Percentiles rank a stretch among this genome's conserved stretches.
Conservation (phyloP, 352 stramenopile genomes). For the Phytophthora citricola region DNA sequence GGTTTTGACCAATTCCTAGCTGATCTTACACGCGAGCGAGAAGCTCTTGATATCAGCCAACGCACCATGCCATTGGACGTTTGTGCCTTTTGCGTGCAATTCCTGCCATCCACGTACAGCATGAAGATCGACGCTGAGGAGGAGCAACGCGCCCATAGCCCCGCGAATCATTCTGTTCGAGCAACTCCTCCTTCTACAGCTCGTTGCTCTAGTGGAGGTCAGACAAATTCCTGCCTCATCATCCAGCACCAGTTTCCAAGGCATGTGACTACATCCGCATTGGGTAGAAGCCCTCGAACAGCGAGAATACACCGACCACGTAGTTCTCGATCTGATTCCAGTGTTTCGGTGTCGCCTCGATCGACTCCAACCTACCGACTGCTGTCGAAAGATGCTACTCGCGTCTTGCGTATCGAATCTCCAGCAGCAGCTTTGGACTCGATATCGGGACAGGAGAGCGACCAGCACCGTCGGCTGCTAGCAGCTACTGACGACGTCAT, state of each 20-base stretch:
- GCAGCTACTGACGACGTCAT: constrained; percentile 34
- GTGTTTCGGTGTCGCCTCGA: constrained; percentile 12
- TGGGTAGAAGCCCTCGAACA: constrained; percentile 12
- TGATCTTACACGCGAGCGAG: constrained; percentile 45
- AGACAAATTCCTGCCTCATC: constrained; percentile 51
- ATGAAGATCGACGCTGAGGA: constrained; percentile 37
- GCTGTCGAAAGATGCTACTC: constrained; percentile 55
- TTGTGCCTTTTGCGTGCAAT: constrained; percentile 59
- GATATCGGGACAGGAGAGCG: constrained; percentile 9
- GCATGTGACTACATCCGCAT: constrained; percentile 3
- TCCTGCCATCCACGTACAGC: constrained; percentile 56
- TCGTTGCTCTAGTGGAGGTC: constrained; percentile 7
- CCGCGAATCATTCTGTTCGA: constrained; percentile 11
- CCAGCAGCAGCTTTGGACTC: constrained; percentile 23
- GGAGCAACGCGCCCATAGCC: constrained; percentile 11
- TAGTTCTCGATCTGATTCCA: constrained; percentile 11
- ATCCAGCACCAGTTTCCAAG: constrained; percentile 63
- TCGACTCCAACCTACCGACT: constrained; percentile 49
- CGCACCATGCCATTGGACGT: constrained; percentile 48
- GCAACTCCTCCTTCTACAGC: constrained; percentile 16
- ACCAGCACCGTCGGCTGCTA: constrained; percentile 25
- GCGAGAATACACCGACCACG: constrained; percentile 13
- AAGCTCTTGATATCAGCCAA: constrained; percentile 27
- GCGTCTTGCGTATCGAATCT: constrained; percentile 61
- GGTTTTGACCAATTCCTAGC: constrained; percentile 59